A percentile compares a stretch with the other conserved stretches of the same genome.
Evolutionary conservation across 2,329 filamentous ascomycete species (phyloP).

Genomic region (Beauveria bassiana): DNA sequence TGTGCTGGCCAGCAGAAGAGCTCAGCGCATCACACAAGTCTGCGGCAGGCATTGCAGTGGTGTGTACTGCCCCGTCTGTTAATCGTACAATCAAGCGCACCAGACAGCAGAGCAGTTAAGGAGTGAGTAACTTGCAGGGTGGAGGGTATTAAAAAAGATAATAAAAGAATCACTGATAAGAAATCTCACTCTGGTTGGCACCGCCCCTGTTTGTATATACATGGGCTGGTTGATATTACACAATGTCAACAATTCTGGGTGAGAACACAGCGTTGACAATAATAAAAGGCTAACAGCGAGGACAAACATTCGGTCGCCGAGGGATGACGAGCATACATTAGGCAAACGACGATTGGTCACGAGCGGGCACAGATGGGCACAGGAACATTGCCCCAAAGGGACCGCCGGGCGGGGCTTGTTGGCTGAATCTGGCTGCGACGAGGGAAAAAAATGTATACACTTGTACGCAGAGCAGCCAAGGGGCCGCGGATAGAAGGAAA

Average conservation of each 20-base stretch:
- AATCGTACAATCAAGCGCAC: background rate
- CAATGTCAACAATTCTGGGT: background rate
- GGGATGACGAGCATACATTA: constrained; percentile 6
- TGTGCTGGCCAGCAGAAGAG: background rate
- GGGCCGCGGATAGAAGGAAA: background rate
- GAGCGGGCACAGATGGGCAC: background rate
- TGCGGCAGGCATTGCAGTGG: background rate
- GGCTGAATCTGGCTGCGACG: background rate
- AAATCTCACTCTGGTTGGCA: no score
- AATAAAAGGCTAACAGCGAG: background rate
- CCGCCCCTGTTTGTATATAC: background rate
- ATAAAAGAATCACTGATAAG: no score
- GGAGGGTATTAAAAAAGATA: no score
- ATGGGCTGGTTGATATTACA: background rate
- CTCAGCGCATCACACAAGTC: background rate
- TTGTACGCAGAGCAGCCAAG: background rate
- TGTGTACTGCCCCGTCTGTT: background rate
- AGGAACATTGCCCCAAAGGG: background rate
- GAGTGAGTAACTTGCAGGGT: no score
- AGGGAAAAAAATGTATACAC: background rate
- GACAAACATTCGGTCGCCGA: constrained; percentile 5
- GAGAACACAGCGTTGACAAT: background rate
- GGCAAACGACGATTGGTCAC: constrained; percentile 1
- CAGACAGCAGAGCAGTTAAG: no score
- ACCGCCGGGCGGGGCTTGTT: background rate